Percentiles rank a stretch among this genome's conserved stretches.
Evolutionary conservation across 1,139 yeast species (phyloP).

Genomic region (Kodamaea suecica): DNA sequence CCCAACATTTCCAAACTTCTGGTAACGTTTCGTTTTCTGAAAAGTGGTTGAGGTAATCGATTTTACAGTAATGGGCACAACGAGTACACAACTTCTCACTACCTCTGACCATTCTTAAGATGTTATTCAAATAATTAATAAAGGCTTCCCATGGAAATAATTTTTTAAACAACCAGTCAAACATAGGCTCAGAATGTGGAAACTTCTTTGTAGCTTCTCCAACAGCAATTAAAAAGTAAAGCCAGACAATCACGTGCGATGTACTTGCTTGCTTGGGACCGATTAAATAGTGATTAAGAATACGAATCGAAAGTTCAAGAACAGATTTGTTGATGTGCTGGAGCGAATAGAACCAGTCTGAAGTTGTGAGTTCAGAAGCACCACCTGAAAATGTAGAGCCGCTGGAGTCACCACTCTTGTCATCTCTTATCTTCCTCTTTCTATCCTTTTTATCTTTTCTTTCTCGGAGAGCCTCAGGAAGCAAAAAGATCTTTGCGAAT

Average conservation of each 20-base stretch:
- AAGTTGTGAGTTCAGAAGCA: slow-evolving; percentile 44
- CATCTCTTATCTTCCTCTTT: slow-evolving; percentile 40
- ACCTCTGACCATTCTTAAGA: slow-evolving; percentile 34
- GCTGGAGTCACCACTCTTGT: slow-evolving; percentile 18
- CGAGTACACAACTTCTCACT: slow-evolving; percentile 22
- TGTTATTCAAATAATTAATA: slow-evolving; percentile 57
- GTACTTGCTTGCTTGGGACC: slow-evolving; percentile 72
- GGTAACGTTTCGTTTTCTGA: slow-evolving; percentile 59
- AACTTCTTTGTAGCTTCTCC: slow-evolving; percentile 52
- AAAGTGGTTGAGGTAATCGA: slow-evolving; percentile 39
- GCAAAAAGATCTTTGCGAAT: slow-evolving; percentile 65
- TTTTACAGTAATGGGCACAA: slow-evolving; percentile 29
- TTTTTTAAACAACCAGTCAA: slow-evolving; percentile 50
- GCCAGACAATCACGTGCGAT: slow-evolving; percentile 69
- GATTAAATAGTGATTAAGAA: slow-evolving; percentile 58
- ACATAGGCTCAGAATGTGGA: slow-evolving; percentile 48
- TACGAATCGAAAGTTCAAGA: slow-evolving; percentile 61
- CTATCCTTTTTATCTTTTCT: slow-evolving; percentile 69
- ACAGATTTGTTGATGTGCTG: slow-evolving; percentile 61
- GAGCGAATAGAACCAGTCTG: slow-evolving; percentile 59
- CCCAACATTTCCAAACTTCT: slow-evolving; percentile 86
- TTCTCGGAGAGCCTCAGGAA: slow-evolving; percentile 69
- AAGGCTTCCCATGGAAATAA: slow-evolving; percentile 68
- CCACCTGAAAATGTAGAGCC: slow-evolving; percentile 21
- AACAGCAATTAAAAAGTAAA: slow-evolving; percentile 61